Conservation (phyloP, 331 rosid species). For the Quercus phellos region DNA sequence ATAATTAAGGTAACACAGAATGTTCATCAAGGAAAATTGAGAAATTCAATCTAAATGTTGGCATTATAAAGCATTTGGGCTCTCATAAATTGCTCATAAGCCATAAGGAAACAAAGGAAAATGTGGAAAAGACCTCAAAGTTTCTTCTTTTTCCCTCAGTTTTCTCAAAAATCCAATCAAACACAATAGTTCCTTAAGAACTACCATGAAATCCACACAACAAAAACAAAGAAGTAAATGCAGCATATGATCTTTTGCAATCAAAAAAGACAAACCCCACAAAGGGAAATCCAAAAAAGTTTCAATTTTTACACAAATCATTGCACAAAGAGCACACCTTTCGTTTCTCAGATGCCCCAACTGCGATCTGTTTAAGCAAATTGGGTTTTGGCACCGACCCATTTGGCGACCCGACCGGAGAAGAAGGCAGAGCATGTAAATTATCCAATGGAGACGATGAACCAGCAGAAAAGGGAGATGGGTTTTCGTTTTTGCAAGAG, state of each 20-base stretch:
- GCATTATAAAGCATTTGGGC: not conserved
- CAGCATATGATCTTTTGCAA: conserved; percentile 1
- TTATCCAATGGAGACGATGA: conserved; percentile 19
- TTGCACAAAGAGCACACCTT: conserved; percentile 40
- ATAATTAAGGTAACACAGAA: not conserved
- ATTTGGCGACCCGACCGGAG: conserved; percentile 23
- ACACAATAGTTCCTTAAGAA: not conserved
- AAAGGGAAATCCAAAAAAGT: not conserved
- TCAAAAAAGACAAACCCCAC: not conserved
- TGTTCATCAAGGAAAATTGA: not conserved
- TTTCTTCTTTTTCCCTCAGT: not conserved
- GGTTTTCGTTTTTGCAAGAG: conserved; percentile 20
- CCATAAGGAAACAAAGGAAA: not conserved
- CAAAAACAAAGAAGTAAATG: not conserved
- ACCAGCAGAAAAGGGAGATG: conserved; percentile 32
- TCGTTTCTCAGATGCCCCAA: conserved; percentile 24
- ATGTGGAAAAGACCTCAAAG: not conserved
- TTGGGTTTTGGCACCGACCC: conserved; percentile 30
- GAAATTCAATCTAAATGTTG: not conserved
- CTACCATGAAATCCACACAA: not conserved
- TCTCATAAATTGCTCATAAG: not conserved
- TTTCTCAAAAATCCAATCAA: conserved; percentile 1
- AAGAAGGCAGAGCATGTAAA: conserved; percentile 21
- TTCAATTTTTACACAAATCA: not conserved
- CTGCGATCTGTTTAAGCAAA: conserved; percentile 35